Evolutionary conservation across 768 basidiomycete genomes (phyloP), one percentile per base, ranked within the genome.

Genomic region (Harrya chromipes): DNA sequence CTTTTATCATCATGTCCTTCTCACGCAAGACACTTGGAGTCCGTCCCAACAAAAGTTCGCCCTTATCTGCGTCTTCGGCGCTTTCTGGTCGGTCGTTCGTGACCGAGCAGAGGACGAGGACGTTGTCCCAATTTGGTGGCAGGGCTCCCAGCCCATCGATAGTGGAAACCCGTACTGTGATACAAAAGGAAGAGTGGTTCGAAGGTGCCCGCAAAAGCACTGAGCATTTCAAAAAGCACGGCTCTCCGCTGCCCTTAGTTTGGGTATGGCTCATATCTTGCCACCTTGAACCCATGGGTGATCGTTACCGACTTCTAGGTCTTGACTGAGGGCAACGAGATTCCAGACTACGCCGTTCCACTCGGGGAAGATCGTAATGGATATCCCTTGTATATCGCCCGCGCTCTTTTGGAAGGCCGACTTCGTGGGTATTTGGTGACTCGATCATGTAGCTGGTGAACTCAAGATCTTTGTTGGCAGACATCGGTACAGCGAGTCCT

Each of bases 401-500:
- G 66, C 23, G 68, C 66, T 14, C 61, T 68, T 27, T 43, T 68
- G 26, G 66, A 68, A 43, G 66, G 66, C 13, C 36, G 45, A 16
- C 63, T 68, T 49, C 64, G 66, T 68, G 35, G 58, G 68, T 51
- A n/a, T 26, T 24, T 4, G 11, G 26, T 41, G 31, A 24, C 4
- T 19, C 5, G 3, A 24, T 23, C 8, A 2, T 6, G 13, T 23
- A 2, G 6, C 26, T n/a, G 3, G 31, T 4, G 24, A 24, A 14
- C 14, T 53, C 20, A 21, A 14, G 24, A 16, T 27, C 12, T 44
- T 24, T 37, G 37, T 50, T 14, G 17, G 4, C 29, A 71, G 71
- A 71, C 31, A 54, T 73, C 14, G 70, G 70, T 6, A 71, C 64
- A 53, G 67, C 69, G 40, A 60, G 64, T 4, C 45, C 56, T 24